Evolutionary conservation across 2,329 filamentous ascomycete species (phyloP).

Genomic region (Stachybotrys elegans): DNA sequence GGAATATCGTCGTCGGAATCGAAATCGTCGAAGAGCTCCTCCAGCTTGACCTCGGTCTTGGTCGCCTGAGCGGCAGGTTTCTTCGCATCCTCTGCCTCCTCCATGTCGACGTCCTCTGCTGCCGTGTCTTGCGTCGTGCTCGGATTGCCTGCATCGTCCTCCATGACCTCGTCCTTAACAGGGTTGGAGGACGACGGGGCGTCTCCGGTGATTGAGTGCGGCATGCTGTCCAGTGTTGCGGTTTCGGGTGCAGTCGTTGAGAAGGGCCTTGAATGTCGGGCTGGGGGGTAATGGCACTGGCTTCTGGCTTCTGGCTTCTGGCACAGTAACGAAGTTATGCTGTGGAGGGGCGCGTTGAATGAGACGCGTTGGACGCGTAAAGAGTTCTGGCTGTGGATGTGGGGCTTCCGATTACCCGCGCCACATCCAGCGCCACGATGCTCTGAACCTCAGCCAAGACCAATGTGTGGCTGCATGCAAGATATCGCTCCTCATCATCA

Average conservation of each 20-base stretch:
- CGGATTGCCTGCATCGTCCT: slow-evolving; percentile 21
- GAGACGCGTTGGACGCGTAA: no score
- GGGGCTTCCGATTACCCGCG: no score
- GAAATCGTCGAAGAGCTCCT: slow-evolving; percentile 53
- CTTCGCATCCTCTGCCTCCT: slow-evolving; percentile 22
- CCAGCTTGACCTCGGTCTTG: slow-evolving; percentile 47
- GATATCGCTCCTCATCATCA: no score
- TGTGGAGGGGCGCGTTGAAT: no score
- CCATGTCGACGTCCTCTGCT: slow-evolving; percentile 37
- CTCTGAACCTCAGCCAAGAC: no score
- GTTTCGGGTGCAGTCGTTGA: background rate
- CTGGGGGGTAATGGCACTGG: background rate
- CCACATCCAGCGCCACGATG: no score
- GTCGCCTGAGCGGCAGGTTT: slow-evolving; percentile 14
- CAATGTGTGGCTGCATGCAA: no score
- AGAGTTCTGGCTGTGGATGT: no score
- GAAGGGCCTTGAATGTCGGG: background rate
- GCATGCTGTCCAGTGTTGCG: slow-evolving; percentile 34
- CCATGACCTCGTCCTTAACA: slow-evolving; percentile 29
- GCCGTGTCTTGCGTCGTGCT: slow-evolving; percentile 13
- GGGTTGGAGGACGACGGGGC: slow-evolving; percentile 19
- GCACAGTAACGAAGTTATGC: no score
- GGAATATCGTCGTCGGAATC: slow-evolving; percentile 60
- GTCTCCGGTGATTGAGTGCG: slow-evolving; percentile 36
- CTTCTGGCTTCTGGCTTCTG: background rate